Percentiles rank a stretch among this genome's conserved stretches.
Evolutionary conservation across 2,329 filamentous ascomycete species (phyloP).

Genomic region (Seiridium unicorne): DNA sequence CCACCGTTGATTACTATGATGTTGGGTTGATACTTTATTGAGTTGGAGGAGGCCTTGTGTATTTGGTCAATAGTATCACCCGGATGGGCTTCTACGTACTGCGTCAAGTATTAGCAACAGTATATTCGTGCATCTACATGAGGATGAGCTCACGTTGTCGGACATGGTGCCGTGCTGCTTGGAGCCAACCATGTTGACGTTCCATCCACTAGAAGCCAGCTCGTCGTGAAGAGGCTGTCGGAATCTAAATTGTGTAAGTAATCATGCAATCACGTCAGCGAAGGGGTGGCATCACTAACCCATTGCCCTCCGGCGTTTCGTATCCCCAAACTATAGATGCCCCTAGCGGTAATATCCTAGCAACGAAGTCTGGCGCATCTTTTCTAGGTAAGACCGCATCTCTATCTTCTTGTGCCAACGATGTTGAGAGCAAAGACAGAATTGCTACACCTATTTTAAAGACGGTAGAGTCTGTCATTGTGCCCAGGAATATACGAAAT

Average conservation of each 20-base stretch:
- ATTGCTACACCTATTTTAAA: not conserved
- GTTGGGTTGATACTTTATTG: slow-evolving; percentile 5
- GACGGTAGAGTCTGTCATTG: too few relatives aligned
- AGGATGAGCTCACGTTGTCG: not conserved
- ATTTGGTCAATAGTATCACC: slow-evolving; percentile 5
- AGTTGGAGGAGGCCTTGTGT: slow-evolving; percentile 2
- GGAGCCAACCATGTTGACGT: slow-evolving; percentile 8
- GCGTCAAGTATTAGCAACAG: not conserved
- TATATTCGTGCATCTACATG: not conserved
- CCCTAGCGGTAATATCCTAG: slow-evolving; percentile 6
- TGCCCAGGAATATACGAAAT: too few relatives aligned
- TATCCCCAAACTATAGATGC: slow-evolving; percentile 5
- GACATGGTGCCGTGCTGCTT: slow-evolving; percentile 2
- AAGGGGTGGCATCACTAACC: not conserved
- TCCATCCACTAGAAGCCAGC: not conserved
- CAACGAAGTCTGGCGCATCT: not conserved
- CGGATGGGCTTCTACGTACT: slow-evolving; percentile 4
- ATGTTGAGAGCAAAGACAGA: not conserved
- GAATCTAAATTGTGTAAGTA: not conserved
- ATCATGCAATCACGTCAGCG: too few relatives aligned
- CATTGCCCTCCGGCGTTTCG: not conserved
- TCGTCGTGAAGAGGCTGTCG: slow-evolving; percentile 2
- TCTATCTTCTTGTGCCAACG: not conserved
- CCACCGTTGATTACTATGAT: slow-evolving; percentile 9
- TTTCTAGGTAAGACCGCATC: not conserved